Conservation (phyloP, 2,329 filamentous ascomycete species). For the Epichloe amarillans region DNA sequence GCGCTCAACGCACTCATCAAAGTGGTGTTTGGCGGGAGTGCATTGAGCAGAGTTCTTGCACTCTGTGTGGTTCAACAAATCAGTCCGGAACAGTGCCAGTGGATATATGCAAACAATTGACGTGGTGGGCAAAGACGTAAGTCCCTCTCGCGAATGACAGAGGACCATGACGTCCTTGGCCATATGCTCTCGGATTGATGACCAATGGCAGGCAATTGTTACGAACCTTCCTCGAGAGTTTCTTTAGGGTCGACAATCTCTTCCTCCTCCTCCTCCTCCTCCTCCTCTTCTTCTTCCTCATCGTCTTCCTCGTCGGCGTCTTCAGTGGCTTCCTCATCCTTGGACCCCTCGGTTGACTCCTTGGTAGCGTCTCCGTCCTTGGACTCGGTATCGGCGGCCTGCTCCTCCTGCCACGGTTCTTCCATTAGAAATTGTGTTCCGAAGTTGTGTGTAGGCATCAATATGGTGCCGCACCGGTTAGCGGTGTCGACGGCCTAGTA, state of each 20-base stretch:
- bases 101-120: not conserved
- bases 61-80: slow-evolving; percentile 42
- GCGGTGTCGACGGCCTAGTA: not conserved
- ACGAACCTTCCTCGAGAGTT: slow-evolving; percentile 79
- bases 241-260: slow-evolving; percentile 83
- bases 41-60: slow-evolving; percentile 82
- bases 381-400: slow-evolving; percentile 37
- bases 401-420: slow-evolving; percentile 19
- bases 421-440: not conserved
- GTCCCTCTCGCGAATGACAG: slow-evolving; percentile 2
- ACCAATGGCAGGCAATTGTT: not conserved
- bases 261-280: slow-evolving; percentile 60
- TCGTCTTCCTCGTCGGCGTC: slow-evolving; percentile 36
- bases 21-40: slow-evolving; percentile 88
- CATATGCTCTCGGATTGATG: no score
- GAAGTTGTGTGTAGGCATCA: not conserved
- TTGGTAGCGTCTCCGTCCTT: slow-evolving; percentile 26
- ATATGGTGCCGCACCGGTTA: not conserved
- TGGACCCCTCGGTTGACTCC: slow-evolving; percentile 12
- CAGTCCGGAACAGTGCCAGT: slow-evolving; percentile 9
- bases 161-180: not conserved
- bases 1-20: slow-evolving; percentile 93
- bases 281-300: slow-evolving; percentile 37
- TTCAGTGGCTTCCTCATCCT: slow-evolving; percentile 24
- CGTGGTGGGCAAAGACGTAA: not conserved